A percentile compares a stretch with the other conserved stretches of the same genome.
These are phyloP conservation scores for Raphidocelis subcapitata DNA, from an alignment of 139 green algal genomes.

Conservation along the genomic window DNA sequence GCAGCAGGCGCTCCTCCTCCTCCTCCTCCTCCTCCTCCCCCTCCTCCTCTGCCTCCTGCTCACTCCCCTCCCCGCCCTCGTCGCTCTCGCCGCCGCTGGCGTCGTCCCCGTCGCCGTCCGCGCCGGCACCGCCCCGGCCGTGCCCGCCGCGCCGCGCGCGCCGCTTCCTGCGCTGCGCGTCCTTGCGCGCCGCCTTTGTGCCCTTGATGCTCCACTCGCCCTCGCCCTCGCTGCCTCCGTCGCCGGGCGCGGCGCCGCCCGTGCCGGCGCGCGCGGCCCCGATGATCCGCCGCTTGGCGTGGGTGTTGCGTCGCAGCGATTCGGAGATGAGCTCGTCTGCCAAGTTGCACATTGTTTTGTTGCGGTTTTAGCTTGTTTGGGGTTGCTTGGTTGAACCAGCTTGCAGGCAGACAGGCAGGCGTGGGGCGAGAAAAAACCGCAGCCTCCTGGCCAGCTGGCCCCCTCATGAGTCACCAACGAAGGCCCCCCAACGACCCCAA, in stretches of 20 bases:
- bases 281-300: constrained; percentile 31
- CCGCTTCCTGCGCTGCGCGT: constrained; percentile 34
- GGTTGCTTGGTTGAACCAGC: too few relatives aligned
- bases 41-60: constrained; percentile 16
- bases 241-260: neutral
- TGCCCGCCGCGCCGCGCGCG: neutral
- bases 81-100: neutral
- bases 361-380: too few relatives aligned
- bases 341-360: too few relatives aligned
- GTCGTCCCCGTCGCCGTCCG: neutral
- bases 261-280: neutral
- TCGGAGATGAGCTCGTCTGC: constrained; percentile 28
- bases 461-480: too few relatives aligned
- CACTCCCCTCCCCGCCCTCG: neutral
- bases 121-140: neutral
- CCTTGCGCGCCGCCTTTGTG: constrained; percentile 33
- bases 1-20: constrained; percentile 10
- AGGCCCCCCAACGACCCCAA: too few relatives aligned
- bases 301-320: constrained; percentile 36
- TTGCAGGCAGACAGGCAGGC: too few relatives aligned
- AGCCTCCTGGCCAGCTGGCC: too few relatives aligned
- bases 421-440: too few relatives aligned
- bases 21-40: neutral
- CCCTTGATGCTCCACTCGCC: constrained; percentile 26
- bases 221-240: constrained; percentile 5